These are phyloP conservation scores for Arachis monticola DNA, from an alignment of 331 rosid species.

Conservation along the genomic window DNA sequence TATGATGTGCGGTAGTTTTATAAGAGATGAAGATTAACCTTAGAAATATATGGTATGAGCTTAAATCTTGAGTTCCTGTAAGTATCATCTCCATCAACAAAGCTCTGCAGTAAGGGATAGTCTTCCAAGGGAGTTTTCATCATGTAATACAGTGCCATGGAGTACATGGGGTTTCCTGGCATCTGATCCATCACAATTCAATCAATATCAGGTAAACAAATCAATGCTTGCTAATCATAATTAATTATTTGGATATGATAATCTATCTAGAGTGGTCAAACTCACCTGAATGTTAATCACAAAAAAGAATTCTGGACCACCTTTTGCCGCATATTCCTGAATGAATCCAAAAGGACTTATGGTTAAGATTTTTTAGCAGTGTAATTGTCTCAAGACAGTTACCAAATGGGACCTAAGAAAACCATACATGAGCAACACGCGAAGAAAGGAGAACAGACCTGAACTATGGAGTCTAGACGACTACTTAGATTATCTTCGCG, in stretches of 20 bases:
- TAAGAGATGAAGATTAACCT: slow-evolving; percentile 29
- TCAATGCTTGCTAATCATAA: slow-evolving; percentile 8
- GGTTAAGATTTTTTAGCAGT: slow-evolving; percentile 14
- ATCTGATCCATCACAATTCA: slow-evolving; percentile 48
- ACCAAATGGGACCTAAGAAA: neutral
- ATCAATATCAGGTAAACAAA: neutral
- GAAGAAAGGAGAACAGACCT: slow-evolving; percentile 51
- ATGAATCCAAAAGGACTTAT: slow-evolving; percentile 28
- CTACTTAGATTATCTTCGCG: slow-evolving; percentile 79
- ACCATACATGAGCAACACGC: neutral
- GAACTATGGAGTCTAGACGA: slow-evolving; percentile 72
- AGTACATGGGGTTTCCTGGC: slow-evolving; percentile 68
- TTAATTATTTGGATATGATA: neutral
- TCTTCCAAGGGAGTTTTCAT: slow-evolving; percentile 74
- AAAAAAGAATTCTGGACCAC: slow-evolving; percentile 82
- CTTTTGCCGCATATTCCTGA: slow-evolving; percentile 71
- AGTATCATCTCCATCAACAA: slow-evolving; percentile 89
- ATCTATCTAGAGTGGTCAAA: neutral
- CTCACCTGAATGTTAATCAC: slow-evolving; percentile 73
- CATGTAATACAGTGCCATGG: slow-evolving; percentile 79
- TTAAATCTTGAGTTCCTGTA: slow-evolving; percentile 74
- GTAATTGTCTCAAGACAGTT: too few species aligned
- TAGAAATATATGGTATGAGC: slow-evolving; percentile 53
- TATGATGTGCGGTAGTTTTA: too few species aligned
- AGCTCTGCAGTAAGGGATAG: slow-evolving; percentile 60